Base-by-base conservation (phyloP, 495 filamentous ascomycete species). In the Emericellopsis terricola region DNA sequence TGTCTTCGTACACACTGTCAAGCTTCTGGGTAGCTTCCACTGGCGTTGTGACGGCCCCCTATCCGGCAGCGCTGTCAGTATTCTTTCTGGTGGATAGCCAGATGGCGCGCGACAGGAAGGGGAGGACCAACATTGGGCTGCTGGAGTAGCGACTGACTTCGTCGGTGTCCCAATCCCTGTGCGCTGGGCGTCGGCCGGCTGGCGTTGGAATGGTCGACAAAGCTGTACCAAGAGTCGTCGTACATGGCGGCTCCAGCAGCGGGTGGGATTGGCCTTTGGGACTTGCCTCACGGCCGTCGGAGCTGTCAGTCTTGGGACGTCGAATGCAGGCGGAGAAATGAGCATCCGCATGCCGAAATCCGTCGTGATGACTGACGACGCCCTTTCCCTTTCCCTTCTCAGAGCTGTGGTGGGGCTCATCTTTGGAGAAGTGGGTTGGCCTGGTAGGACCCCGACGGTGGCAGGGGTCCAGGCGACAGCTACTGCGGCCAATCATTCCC, bases 181-280 rank as follows among this genome's bases (percentile, higher is more conserved):
- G 47, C 42, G 3, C 43, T 40, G 5, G 47, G 43, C 14, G 53
- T 35, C 19, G 21, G 19, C 19, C 5, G 24, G 8, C 21, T 35
- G 21, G 4, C 52, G 3, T 61, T 60, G 20, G 56, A 55, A 23
- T 67, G 63, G 1, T 69, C 65, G 17, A 74, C 69, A 43, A 76
- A 69, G 38, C 63, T 71, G 52, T 81, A 76, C 69, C 76, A 83
- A 7, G 73, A 65, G 45, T 81, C 76, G 49, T 82, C 78, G 55
- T 78, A 81, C 76, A 79, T 80, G 13, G 35, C 17, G 34, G 34
- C 20, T 15, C 16, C 17, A 33, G 31, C 19, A 21, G 30, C 10
- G 13, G 28, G 28, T 14, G 28, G 10, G 4, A 29, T 29, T n/a
- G 28, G 10, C 5, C 13, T 29, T 29, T 6, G 28, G 28, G 10